Percentiles rank a stretch among this genome's conserved stretches.
These are phyloP conservation scores for Aspergillus glaucus DNA, from an alignment of 2,329 filamentous ascomycete species.

Conservation along the genomic window DNA sequence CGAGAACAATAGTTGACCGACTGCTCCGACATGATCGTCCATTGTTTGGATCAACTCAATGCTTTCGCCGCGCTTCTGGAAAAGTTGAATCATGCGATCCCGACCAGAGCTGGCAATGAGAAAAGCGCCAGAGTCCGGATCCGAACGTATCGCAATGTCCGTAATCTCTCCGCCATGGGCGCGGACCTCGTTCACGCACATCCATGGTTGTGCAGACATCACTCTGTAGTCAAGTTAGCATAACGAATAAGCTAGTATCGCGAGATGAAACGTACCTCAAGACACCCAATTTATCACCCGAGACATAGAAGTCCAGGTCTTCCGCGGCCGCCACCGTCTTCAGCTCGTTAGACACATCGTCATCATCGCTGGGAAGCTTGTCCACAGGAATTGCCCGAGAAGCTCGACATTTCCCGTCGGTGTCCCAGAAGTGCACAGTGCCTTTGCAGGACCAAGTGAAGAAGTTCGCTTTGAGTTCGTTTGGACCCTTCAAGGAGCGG, in stretches of 20 bases:
- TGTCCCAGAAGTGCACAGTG: slow-evolving; percentile 73
- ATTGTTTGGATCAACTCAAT: slow-evolving; percentile 85
- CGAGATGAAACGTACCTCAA: slow-evolving; percentile 44
- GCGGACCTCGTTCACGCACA: slow-evolving; percentile 65
- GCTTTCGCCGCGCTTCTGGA: slow-evolving; percentile 52
- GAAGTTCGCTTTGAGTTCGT: slow-evolving; percentile 62
- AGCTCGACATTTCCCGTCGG: slow-evolving; percentile 61
- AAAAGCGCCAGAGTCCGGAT: slow-evolving; percentile 49
- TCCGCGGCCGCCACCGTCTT: slow-evolving; percentile 54
- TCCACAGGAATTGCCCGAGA: slow-evolving; percentile 65
- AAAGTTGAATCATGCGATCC: slow-evolving; percentile 92
- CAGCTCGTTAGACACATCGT: slow-evolving; percentile 49
- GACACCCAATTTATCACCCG: slow-evolving; percentile 81
- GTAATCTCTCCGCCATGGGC: slow-evolving; percentile 83
- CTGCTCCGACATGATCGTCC: slow-evolving; percentile 82
- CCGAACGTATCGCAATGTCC: slow-evolving; percentile 67
- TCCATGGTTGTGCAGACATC: slow-evolving; percentile 46
- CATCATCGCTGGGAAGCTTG: slow-evolving; percentile 42
- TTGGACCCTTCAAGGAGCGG: slow-evolving; percentile 55
- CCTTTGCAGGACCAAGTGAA: slow-evolving; percentile 85
- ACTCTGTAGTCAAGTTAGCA: slow-evolving; percentile 22
- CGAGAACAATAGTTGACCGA: slow-evolving; percentile 70
- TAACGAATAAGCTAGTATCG: background rate
- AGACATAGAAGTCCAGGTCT: slow-evolving; percentile 62
- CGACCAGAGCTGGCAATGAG: slow-evolving; percentile 78